Evolutionary conservation across 495 filamentous ascomycete genomes (phyloP), one percentile per base, ranked within the genome.

Genomic region (Darksidea phi): DNA sequence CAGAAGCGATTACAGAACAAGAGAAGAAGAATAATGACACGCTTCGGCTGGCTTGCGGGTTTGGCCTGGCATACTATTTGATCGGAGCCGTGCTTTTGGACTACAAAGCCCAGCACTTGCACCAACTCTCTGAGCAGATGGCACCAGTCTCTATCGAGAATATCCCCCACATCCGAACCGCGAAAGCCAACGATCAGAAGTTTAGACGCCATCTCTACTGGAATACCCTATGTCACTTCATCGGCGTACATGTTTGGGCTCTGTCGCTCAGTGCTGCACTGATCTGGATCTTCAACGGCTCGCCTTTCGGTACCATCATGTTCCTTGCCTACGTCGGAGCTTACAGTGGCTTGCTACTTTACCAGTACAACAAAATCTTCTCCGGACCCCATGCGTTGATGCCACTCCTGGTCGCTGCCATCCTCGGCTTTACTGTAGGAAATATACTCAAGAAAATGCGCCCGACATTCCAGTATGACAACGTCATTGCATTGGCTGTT

Each of bases 351-450:
- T 70, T 84, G 49, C 74, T 84, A 37, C 82, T 80, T 74, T 84
- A 84, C 59, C 81, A 84, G 67, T 84, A 83, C 69, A 84, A 80
- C 61, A 81, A 81, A 54, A 82, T 85, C 48, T 85, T 84, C 67
- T 74, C 78, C 15, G 82, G 81, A 0, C 77, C 79, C 13, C 74
- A 81, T 47, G 81, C 80, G 0, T 67, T 82, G 32, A 79, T 78
- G 54, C 79, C 81, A 0, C 72, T 84, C 21, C 54, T 82, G 5
- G 60, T 73, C 12, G 79, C 79, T 25, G 69, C 76, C 6, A 34
- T 74, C 10, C 52, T 82, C 17, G 82, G 81, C 5, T 67, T 85
- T 28, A 72, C 79, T 0, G 26, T 80, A 12, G 82, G 81, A 20
- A 55, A 72, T 25, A 38, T 70, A 6, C 47, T 74, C 28, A 66